Evolutionary conservation across 345 rosid genomes (phyloP), one percentile per base, ranked within the genome.

Genomic region (Camelina sativa): DNA sequence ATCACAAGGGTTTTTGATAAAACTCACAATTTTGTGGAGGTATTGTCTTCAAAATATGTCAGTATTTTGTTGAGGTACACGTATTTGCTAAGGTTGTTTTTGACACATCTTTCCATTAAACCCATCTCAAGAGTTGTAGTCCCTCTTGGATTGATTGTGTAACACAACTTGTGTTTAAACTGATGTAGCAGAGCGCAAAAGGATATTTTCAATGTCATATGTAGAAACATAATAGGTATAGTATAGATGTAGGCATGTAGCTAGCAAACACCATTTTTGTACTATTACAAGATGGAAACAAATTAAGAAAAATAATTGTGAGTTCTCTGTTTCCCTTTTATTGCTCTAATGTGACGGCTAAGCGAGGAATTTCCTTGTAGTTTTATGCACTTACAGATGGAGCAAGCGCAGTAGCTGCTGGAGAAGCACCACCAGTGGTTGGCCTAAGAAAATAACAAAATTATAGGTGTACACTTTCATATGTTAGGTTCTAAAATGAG

Each of bases 51-150:
- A 28, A 28, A 28, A 28, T 28, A 28, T 28, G 30, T 28, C 30
- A 28, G 5, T 28, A 28, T 28, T 28, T 28, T 28, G 30, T 28
- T 28, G 30, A 28, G 30, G 30, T 28, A 44, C 88, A 85, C 62
- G 67, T 72, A 9, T 88, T 93, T 81, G 89, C 97, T 11, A 85
- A 89, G 82, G 80, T 89, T 47, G 90, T 89, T 54, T 91, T 93
- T 37, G 92, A 93, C 75, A 91, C 97, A 75, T 89, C 13, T 93
- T 80, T 82, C 97, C 96, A 15, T 64, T 78, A 15, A 68, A 75
- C 52, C 71, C 30, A 69, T 54, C 64, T 54, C 71, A 65, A 46
- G 72, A 64, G 34, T 40, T 72, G 61, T 61, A 58, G 44, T 13
- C 46, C 13, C 56, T 57, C 65, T 70, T 58, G 11, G 57, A 59